Conservation (phyloP, 2,329 filamentous ascomycete genomes). For the Diaporthe vaccinii region DNA sequence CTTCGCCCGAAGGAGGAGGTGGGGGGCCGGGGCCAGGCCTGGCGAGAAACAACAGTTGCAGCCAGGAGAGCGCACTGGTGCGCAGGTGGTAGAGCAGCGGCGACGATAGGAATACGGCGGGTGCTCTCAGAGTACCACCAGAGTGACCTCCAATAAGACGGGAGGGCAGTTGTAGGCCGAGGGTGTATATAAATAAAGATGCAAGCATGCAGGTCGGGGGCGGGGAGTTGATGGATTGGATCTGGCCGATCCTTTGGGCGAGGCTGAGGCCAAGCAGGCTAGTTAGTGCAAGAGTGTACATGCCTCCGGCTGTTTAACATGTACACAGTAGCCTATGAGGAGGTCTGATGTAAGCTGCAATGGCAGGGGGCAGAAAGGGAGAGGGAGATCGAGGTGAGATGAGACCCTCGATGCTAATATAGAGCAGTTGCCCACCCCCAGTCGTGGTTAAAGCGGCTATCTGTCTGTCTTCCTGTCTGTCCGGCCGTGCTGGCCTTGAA, state of each 20-base stretch:
- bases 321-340: background rate
- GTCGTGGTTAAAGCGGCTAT: background rate
- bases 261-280: slow-evolving; percentile 24
- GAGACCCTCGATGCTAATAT: slow-evolving; percentile 1
- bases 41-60: slow-evolving; percentile 24
- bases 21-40: slow-evolving; percentile 12
- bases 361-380: slow-evolving; percentile 4
- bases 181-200: slow-evolving; percentile 28
- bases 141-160: background rate
- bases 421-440: background rate
- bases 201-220: slow-evolving; percentile 15
- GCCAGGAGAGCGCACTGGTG: background rate
- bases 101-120: slow-evolving; percentile 11
- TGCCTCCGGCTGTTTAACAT: background rate
- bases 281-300: background rate
- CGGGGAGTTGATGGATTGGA: slow-evolving; percentile 16
- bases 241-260: slow-evolving; percentile 33
- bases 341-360: slow-evolving; percentile 12
- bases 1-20: slow-evolving; percentile 12
- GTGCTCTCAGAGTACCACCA: background rate
- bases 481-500: background rate
- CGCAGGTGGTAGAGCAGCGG: background rate
- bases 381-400: background rate
- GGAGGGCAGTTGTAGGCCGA: background rate
- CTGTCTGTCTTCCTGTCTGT: no score